phyloP scores from a whole-genome alignment of 805 yeast genomes.

The Kuraishia floccosa region DNA sequence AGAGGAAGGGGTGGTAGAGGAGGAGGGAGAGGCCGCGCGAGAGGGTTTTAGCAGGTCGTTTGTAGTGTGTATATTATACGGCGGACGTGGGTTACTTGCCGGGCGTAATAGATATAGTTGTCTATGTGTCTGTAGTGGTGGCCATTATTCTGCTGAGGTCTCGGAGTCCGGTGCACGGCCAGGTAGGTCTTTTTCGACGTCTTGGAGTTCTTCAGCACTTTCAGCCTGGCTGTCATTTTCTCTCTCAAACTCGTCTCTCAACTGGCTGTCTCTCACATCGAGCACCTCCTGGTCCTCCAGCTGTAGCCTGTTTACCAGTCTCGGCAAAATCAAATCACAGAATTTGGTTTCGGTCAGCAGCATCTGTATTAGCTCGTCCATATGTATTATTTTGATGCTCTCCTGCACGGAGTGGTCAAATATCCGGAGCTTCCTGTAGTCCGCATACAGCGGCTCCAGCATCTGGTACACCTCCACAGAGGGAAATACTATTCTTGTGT shows the following conservation, averaged over 20 bases:
- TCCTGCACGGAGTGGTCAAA: slow-evolving; percentile 21
- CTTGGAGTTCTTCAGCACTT: background rate
- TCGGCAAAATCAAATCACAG: slow-evolving; percentile 65
- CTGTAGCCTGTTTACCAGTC: slow-evolving; percentile 30
- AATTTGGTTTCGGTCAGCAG: slow-evolving; percentile 47
- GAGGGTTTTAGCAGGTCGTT: slow-evolving; percentile 14
- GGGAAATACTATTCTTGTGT: slow-evolving; percentile 35
- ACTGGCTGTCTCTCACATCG: slow-evolving; percentile 24
- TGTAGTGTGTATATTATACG: too few relatives aligned
- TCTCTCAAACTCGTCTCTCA: slow-evolving; percentile 20
- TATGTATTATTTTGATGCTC: slow-evolving; percentile 29
- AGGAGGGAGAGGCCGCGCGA: slow-evolving; percentile 16
- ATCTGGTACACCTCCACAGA: slow-evolving; percentile 32
- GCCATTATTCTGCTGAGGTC: too few relatives aligned
- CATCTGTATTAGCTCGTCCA: slow-evolving; percentile 70
- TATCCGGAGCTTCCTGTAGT: slow-evolving; percentile 59
- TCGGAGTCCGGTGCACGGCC: too few relatives aligned
- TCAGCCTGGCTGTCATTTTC: slow-evolving; percentile 9
- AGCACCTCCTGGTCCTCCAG: slow-evolving; percentile 30
- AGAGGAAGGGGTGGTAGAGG: too few relatives aligned
- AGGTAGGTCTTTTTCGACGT: too few relatives aligned
- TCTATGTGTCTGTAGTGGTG: too few relatives aligned
- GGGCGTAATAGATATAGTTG: too few relatives aligned
- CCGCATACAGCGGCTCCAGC: slow-evolving; percentile 47
- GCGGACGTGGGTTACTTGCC: too few relatives aligned